Conservation (phyloP, 768 basidiomycete genomes). For the Russula virescens region DNA sequence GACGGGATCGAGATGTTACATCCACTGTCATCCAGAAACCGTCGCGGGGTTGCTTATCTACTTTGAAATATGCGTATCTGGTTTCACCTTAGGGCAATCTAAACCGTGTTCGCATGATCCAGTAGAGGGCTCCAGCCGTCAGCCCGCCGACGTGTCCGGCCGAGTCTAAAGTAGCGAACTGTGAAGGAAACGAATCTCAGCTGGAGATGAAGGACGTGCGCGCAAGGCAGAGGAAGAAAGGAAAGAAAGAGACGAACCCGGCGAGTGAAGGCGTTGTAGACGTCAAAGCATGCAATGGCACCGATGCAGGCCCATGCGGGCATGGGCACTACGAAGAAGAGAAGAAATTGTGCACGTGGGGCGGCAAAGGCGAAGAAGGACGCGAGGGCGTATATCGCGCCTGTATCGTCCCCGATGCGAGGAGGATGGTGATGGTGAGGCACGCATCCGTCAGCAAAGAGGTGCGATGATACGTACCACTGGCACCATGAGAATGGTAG, state of each 20-base stretch:
- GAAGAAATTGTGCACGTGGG: constrained; percentile 56
- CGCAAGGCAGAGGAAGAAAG: neutral
- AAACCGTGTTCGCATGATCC: constrained; percentile 13
- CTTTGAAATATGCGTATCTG: neutral
- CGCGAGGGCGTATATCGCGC: constrained; percentile 65
- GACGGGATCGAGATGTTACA: neutral
- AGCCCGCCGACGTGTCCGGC: constrained; percentile 20
- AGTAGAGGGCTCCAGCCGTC: constrained; percentile 18
- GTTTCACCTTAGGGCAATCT: neutral
- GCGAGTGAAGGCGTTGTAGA: constrained; percentile 36
- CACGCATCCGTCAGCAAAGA: neutral
- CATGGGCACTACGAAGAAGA: constrained; percentile 74
- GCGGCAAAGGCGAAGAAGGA: constrained; percentile 67
- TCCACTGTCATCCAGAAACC: neutral
- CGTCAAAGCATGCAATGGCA: constrained; percentile 60
- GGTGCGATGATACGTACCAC: constrained; percentile 44
- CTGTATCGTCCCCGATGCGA: constrained; percentile 32
- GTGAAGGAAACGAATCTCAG: neutral
- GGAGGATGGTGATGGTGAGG: neutral
- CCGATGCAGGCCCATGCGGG: constrained; percentile 73
- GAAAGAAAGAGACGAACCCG: constrained; percentile 23
- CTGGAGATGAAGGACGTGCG: neutral
- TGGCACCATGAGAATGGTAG: constrained; percentile 57
- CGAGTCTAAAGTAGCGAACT: constrained; percentile 15
- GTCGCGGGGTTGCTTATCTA: neutral